A percentile compares a stretch with the other conserved stretches of the same genome.
Conservation (phyloP, 305 asterid species). For the Plantago coronopus region DNA sequence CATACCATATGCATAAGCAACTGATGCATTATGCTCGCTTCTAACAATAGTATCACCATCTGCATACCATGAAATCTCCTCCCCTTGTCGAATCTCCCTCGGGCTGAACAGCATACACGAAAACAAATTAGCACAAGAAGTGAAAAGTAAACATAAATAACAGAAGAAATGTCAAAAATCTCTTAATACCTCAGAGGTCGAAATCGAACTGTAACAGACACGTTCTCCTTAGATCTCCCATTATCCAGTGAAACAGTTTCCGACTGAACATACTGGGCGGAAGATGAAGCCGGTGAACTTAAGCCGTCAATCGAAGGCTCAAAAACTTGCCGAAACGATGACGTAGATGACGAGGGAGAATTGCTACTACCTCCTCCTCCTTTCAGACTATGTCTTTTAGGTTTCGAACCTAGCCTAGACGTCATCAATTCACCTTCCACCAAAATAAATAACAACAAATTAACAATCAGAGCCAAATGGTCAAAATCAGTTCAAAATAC, state of each 20-base stretch:
- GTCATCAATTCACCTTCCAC: conserved; percentile 43
- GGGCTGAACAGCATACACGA: conserved; percentile 47
- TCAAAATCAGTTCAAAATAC: conserved; percentile 17
- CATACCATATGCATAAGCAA: conserved; percentile 96
- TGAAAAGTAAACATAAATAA: conserved; percentile 10
- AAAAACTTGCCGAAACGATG: conserved; percentile 67
- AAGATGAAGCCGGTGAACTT: conserved; percentile 91
- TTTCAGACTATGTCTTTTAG: conserved; percentile 45
- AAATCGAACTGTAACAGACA: conserved; percentile 93
- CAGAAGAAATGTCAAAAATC: conserved; percentile 1
- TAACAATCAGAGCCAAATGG: conserved; percentile 4
- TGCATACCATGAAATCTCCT: conserved; percentile 98
- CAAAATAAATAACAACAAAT: conserved; percentile 15
- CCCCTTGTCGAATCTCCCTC: conserved; percentile 94
- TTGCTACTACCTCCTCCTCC: conserved; percentile 28
- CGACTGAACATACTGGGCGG: conserved; percentile 43
- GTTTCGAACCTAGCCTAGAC: conserved; percentile 51
- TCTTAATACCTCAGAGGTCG: conserved; percentile 80
- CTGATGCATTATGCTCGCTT: conserved; percentile 81
- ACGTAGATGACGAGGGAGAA: conserved; percentile 79
- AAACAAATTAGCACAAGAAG: background rate
- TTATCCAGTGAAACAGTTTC: conserved; percentile 46
- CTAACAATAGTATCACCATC: conserved; percentile 97
- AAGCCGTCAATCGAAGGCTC: conserved; percentile 62
- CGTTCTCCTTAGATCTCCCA: conserved; percentile 84